Percentiles rank a stretch among this genome's conserved stretches.
These are phyloP conservation scores for Exophiala bonariae DNA, from an alignment of 2,329 filamentous ascomycete species.

Conservation along the genomic window DNA sequence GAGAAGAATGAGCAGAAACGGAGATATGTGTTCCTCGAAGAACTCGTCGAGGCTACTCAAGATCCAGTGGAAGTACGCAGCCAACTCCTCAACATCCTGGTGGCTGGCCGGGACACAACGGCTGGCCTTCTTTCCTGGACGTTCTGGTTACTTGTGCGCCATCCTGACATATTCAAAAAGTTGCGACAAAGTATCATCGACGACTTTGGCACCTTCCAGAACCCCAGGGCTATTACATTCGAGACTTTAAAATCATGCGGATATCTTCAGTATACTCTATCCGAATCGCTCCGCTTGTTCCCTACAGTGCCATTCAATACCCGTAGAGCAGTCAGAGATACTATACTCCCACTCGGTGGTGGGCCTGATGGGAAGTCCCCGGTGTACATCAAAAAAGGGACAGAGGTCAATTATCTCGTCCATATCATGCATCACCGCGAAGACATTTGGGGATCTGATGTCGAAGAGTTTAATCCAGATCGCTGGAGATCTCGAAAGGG, in stretches of 20 bases:
- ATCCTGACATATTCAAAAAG: slow-evolving; percentile 37
- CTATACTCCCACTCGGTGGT: slow-evolving; percentile 49
- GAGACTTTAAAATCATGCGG: slow-evolving; percentile 41
- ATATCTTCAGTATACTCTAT: slow-evolving; percentile 34
- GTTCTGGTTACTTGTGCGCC: slow-evolving; percentile 48
- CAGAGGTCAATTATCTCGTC: slow-evolving; percentile 42
- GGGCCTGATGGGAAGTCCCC: slow-evolving; percentile 47
- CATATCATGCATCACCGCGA: slow-evolving; percentile 37
- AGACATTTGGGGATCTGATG: slow-evolving; percentile 33
- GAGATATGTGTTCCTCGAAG: slow-evolving; percentile 53
- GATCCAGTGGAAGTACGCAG: slow-evolving; percentile 44
- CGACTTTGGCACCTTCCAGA: slow-evolving; percentile 42
- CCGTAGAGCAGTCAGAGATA: slow-evolving; percentile 40
- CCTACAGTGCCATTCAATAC: slow-evolving; percentile 41
- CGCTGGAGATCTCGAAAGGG: slow-evolving; percentile 29
- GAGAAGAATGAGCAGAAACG: slow-evolving; percentile 31
- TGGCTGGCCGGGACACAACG: slow-evolving; percentile 58
- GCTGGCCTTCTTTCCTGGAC: slow-evolving; percentile 46
- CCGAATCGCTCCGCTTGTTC: slow-evolving; percentile 43
- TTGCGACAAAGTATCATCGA: slow-evolving; percentile 37
- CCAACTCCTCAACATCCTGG: slow-evolving; percentile 52
- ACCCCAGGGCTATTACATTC: slow-evolving; percentile 43
- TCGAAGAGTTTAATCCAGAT: slow-evolving; percentile 35
- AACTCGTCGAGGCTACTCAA: slow-evolving; percentile 45
- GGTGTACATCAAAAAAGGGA: slow-evolving; percentile 50